Base-by-base conservation (phyloP, 2,329 filamentous ascomycete genomes). In the Cladophialophora chaetospira region DNA sequence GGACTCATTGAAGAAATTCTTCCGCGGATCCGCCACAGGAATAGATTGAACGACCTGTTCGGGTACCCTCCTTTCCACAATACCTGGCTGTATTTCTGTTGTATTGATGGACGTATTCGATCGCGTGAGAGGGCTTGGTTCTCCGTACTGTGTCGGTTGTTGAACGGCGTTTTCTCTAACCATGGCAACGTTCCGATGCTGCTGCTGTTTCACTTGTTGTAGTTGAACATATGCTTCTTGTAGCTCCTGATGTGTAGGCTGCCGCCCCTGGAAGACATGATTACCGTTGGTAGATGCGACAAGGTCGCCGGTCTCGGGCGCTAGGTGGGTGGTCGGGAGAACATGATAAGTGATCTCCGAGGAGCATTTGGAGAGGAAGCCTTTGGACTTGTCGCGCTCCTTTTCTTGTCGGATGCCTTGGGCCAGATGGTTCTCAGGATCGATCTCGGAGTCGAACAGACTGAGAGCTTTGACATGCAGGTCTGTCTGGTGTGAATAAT, bases 261-360 rank as follows among this genome's bases (percentile, higher is more conserved):
- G 78, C 57, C 73, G 70, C 58, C 78, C 78, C 53, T 74, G 68
- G 57, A 78, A 80, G 19, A 74, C 69, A 60, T 76, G 71, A 36
- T 58, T 57, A 9, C 36, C 33, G 49, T 58, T 62, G 53, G 72
- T 72, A 26, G 74, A 70, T 36, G 76, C 66, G n/a, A 77, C 72
- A 25, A 67, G 62, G 23, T 77, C 75, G 40, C 68, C 70, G 36
- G 76, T 64, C 13, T 84, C 81, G 9, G 82, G 80, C 17, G 81
- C 79, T 47, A 83, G 80, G 63, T 87, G 82, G 31, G 81, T 77
- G 19, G 83, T 80, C n/a, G 85, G 85, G 46, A 85, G 83, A 29
- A 88, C 77, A 59, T 88, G 81, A 66, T 88, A 88, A 3, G 84
- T 83, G 48, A 88, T 82, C 69, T 88, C 85, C 64, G 87, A 82